phyloP scores from a whole-genome alignment of 495 filamentous ascomycete genomes.

The Penicillium mononematosum region DNA sequence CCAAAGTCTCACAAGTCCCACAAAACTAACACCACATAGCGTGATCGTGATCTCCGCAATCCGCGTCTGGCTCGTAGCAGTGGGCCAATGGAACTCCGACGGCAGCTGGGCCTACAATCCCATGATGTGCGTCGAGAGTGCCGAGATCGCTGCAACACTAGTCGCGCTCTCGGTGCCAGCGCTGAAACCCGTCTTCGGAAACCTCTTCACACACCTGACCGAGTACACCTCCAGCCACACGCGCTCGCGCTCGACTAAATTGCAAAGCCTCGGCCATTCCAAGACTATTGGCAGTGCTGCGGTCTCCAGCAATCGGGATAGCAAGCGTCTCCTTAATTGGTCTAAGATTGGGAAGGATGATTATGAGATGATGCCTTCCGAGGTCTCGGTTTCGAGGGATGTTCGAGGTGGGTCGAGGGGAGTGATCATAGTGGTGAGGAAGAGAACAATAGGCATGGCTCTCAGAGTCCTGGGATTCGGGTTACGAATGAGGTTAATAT shows the following conservation, averaged over 20 bases:
- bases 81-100: conserved; percentile 40
- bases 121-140: conserved; percentile 44
- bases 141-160: conserved; percentile 45
- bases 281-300: conserved; percentile 18
- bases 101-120: conserved; percentile 47
- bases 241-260: conserved; percentile 17
- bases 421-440: background rate
- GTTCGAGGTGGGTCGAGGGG: background rate
- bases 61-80: conserved; percentile 44
- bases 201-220: conserved; percentile 25
- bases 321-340: conserved; percentile 29
- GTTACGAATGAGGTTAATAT: conserved; percentile 29
- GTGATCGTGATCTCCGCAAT: conserved; percentile 44
- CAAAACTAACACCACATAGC: conserved; percentile 22
- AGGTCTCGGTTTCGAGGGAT: conserved; percentile 24
- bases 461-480: conserved; percentile 20
- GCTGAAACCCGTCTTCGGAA: conserved; percentile 43
- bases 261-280: conserved; percentile 17
- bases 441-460: background rate
- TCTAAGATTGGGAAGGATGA: conserved; percentile 23
- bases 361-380: conserved; percentile 35
- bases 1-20: background rate
- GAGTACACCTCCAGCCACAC: conserved; percentile 31
- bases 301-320: conserved; percentile 21
- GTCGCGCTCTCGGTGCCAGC: conserved; percentile 48